These are phyloP conservation scores for Globisporangium spinosum DNA, from an alignment of 352 stramenopile species.

Conservation along the genomic window DNA sequence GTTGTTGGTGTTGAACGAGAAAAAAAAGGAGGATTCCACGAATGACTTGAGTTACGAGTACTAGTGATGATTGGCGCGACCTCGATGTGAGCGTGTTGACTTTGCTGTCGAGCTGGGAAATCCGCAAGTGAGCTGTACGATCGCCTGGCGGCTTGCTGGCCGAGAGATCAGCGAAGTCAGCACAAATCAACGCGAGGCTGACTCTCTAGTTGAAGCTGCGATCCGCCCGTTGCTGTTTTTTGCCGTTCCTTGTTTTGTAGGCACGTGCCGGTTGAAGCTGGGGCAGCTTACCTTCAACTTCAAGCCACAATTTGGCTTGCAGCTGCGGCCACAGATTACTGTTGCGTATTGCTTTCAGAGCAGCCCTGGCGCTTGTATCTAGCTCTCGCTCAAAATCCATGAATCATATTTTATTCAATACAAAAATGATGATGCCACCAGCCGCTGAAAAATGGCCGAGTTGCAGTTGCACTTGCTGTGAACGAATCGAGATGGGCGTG, in stretches of 20 bases:
- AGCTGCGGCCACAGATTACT: too few relatives aligned
- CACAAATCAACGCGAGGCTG: not conserved
- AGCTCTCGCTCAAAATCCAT: too few relatives aligned
- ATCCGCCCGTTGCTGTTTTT: not conserved
- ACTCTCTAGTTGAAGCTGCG: not conserved
- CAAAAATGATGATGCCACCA: not conserved
- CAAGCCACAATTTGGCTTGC: not conserved
- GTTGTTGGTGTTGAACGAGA: too few relatives aligned
- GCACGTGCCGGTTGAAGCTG: not conserved
- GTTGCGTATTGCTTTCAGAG: too few relatives aligned
- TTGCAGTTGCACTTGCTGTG: not conserved
- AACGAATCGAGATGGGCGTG: not conserved
- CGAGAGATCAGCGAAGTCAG: not conserved
- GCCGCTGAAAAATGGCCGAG: not conserved
- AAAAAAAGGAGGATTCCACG: too few relatives aligned
- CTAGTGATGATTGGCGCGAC: too few relatives aligned
- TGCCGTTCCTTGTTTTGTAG: not conserved
- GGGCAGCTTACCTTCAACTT: not conserved
- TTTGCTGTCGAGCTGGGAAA: not conserved
- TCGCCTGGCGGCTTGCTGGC: not conserved
- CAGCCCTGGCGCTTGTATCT: too few relatives aligned
- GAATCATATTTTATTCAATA: too few relatives aligned
- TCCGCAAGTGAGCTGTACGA: not conserved
- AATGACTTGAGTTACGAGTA: too few relatives aligned
- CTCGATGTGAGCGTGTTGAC: too few relatives aligned